Evolutionary conservation across 75 land plant genomes (phyloP).

Genomic region (Picea sitchensis): DNA sequence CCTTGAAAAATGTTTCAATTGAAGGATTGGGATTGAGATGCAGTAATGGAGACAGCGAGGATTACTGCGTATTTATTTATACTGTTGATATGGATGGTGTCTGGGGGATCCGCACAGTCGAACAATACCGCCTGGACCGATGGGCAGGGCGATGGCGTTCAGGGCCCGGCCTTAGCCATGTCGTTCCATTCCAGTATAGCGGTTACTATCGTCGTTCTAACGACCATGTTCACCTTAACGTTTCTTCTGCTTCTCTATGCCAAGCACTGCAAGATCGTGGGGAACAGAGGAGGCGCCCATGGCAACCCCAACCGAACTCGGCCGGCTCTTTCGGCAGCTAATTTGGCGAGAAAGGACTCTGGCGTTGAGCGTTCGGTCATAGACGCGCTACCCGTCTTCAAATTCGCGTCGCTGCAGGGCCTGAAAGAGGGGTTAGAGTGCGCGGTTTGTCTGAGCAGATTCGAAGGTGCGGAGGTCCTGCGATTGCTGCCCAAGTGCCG

Average conservation of each 20-base stretch:
- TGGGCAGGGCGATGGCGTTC: neutral
- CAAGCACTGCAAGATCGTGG: constrained; percentile 60
- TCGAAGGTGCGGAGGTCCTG: constrained; percentile 63
- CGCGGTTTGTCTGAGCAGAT: constrained; percentile 72
- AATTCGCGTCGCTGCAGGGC: constrained; percentile 70
- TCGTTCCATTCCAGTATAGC: constrained; percentile 74
- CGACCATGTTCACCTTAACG: constrained; percentile 83
- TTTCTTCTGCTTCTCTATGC: constrained; percentile 76
- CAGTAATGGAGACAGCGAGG: too few relatives aligned
- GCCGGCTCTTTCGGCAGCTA: neutral
- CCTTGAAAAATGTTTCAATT: too few relatives aligned
- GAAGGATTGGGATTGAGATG: too few relatives aligned
- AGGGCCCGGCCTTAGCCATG: neutral
- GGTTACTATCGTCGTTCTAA: constrained; percentile 65
- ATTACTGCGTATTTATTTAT: too few relatives aligned
- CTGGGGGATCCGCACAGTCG: too few relatives aligned
- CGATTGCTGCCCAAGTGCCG: constrained; percentile 86
- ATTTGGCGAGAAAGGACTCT: constrained; percentile 30
- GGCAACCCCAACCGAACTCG: neutral
- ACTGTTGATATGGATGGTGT: too few relatives aligned
- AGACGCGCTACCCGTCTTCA: constrained; percentile 76
- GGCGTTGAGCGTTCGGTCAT: constrained; percentile 68
- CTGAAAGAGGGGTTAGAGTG: constrained; percentile 91
- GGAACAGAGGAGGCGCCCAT: neutral
- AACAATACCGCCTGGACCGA: too few relatives aligned